Conservation (phyloP, 305 asterid genomes). For the Solanum hybrid region DNA sequence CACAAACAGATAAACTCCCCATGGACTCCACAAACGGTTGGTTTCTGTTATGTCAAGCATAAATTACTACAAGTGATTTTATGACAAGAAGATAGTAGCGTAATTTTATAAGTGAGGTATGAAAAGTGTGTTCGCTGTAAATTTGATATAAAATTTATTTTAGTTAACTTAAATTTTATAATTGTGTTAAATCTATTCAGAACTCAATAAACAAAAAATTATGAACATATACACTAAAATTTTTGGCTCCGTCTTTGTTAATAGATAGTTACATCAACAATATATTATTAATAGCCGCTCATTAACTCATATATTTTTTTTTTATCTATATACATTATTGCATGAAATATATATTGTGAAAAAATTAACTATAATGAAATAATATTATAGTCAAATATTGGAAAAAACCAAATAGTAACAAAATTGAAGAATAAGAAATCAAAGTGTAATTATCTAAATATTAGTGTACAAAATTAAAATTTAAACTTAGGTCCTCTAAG, state of each 20-base stretch:
- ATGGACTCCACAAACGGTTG: constrained; percentile 11
- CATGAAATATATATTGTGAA: not conserved
- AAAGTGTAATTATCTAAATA: not conserved
- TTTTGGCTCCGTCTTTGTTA: not conserved
- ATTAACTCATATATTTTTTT: too few relatives aligned
- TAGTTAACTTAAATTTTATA: too few relatives aligned
- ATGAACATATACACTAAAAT: too few relatives aligned
- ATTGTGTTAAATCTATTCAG: too few relatives aligned
- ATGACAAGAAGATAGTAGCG: not conserved
- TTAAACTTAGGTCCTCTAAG: not conserved
- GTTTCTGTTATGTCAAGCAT: not conserved
- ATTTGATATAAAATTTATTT: not conserved
- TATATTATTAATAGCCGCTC: too few relatives aligned
- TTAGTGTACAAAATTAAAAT: not conserved
- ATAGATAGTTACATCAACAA: too few relatives aligned
- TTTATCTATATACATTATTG: not conserved
- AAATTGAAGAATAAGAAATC: not conserved
- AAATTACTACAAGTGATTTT: not conserved
- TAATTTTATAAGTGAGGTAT: not conserved
- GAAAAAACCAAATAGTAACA: not conserved
- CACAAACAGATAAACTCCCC: constrained; percentile 33
- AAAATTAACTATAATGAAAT: not conserved
- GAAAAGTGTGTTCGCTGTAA: not conserved
- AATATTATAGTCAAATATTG: too few relatives aligned
- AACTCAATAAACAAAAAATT: too few relatives aligned